Evolutionary conservation across 495 filamentous ascomycete genomes (phyloP).

Genomic region (Hyaloscypha finlandica): DNA sequence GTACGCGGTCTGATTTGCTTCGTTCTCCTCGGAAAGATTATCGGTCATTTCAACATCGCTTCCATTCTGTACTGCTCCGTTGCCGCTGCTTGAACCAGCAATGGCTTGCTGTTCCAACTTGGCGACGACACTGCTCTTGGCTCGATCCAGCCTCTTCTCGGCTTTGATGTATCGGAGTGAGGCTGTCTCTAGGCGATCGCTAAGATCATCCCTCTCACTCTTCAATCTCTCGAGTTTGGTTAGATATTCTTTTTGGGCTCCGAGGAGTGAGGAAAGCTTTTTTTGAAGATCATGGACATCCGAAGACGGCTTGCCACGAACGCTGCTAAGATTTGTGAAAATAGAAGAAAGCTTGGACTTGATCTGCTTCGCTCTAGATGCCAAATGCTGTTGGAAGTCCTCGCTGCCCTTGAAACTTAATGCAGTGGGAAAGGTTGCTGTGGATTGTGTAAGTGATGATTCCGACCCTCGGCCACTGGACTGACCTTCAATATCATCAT

Average conservation of each 20-base stretch:
- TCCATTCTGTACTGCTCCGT: slow-evolving; percentile 57
- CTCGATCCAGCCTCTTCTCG: slow-evolving; percentile 88
- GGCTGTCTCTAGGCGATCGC: slow-evolving; percentile 79
- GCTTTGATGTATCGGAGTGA: slow-evolving; percentile 91
- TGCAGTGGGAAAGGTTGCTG: slow-evolving; percentile 56
- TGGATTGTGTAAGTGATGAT: slow-evolving; percentile 17
- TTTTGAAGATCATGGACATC: slow-evolving; percentile 72
- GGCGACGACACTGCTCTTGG: slow-evolving; percentile 82
- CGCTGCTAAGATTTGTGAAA: slow-evolving; percentile 41
- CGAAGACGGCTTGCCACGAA: slow-evolving; percentile 51
- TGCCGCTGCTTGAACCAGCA: slow-evolving; percentile 54
- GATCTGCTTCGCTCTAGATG: slow-evolving; percentile 51
- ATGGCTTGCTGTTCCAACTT: slow-evolving; percentile 91
- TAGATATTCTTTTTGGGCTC: slow-evolving; percentile 77
- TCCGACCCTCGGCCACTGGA: slow-evolving; percentile 23
- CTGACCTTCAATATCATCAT: slow-evolving; percentile 57
- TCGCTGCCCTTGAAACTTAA: slow-evolving; percentile 65
- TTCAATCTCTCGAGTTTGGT: slow-evolving; percentile 74
- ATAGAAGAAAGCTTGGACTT: slow-evolving; percentile 45
- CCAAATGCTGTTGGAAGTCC: slow-evolving; percentile 78
- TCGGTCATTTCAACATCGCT: slow-evolving; percentile 58
- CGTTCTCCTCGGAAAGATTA: slow-evolving; percentile 51
- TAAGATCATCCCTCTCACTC: slow-evolving; percentile 79
- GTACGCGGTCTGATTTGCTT: slow-evolving; percentile 59
- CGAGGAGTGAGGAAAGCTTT: slow-evolving; percentile 71